Percentiles rank a stretch among this genome's conserved stretches.
phyloP scores from a whole-genome alignment of 192 early-diverging fungal species.

The Coemansia sp. region DNA sequence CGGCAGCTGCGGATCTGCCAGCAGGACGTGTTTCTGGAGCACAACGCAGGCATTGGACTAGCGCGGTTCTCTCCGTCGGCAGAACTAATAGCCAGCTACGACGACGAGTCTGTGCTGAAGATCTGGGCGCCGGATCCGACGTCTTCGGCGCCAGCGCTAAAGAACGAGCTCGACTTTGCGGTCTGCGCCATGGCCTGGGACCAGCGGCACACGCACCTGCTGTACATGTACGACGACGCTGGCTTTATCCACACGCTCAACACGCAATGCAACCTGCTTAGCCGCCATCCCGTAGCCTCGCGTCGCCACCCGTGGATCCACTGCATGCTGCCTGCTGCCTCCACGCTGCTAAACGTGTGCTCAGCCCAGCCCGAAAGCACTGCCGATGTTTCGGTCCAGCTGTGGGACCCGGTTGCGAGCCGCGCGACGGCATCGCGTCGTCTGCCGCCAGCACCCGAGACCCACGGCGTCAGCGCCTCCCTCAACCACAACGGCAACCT shows the following conservation, averaged over 20 bases:
- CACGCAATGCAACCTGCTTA: slow-evolving; percentile 44
- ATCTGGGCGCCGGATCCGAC: slow-evolving; percentile 48
- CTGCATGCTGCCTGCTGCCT: slow-evolving; percentile 38
- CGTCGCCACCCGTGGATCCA: slow-evolving; percentile 43
- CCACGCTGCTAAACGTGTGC: slow-evolving; percentile 37
- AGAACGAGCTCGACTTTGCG: slow-evolving; percentile 49
- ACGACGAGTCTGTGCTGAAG: slow-evolving; percentile 52
- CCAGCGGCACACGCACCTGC: slow-evolving; percentile 39
- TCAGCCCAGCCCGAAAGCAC: slow-evolving; percentile 46
- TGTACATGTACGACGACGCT: slow-evolving; percentile 47
- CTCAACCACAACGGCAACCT: slow-evolving; percentile 52
- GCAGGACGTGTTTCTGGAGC: slow-evolving; percentile 52
- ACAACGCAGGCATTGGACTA: slow-evolving; percentile 45
- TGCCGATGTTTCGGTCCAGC: slow-evolving; percentile 27
- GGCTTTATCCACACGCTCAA: slow-evolving; percentile 50
- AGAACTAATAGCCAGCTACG: slow-evolving; percentile 52
- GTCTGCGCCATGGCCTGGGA: slow-evolving; percentile 53
- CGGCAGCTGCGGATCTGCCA: slow-evolving; percentile 47
- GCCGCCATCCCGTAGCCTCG: slow-evolving; percentile 28
- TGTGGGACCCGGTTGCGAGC: slow-evolving; percentile 48
- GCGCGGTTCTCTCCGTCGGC: slow-evolving; percentile 45
- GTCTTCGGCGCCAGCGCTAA: slow-evolving; percentile 32
- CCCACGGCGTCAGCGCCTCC: slow-evolving; percentile 43
- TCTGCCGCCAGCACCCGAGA: slow-evolving; percentile 12
- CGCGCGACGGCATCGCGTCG: slow-evolving; percentile 25